phyloP scores from a whole-genome alignment of 495 filamentous ascomycete genomes.

The Aspergillus saccharolyticus region DNA sequence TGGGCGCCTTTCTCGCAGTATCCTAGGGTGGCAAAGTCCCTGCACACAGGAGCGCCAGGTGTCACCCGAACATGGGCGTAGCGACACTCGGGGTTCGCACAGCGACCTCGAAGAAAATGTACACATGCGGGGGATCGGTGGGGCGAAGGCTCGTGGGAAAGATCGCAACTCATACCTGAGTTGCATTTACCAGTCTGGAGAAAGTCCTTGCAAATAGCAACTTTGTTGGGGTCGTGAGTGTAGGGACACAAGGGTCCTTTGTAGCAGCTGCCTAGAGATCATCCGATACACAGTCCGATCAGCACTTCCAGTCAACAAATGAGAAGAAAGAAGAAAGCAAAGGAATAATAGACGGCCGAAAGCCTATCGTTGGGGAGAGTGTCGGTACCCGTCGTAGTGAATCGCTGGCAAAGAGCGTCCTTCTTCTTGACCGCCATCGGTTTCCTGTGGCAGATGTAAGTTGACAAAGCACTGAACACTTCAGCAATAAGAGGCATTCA shows the following conservation, averaged over 20 bases:
- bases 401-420: conserved; percentile 78
- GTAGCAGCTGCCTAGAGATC: conserved; percentile 65
- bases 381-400: conserved; percentile 81
- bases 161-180: conserved; percentile 78
- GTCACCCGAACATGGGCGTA: conserved; percentile 85
- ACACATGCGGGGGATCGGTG: conserved; percentile 82
- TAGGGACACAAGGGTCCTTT: conserved; percentile 77
- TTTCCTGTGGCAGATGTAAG: conserved; percentile 32
- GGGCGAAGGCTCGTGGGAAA: conserved; percentile 85
- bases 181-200: conserved; percentile 74
- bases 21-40: conserved; percentile 76
- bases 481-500: conserved; percentile 19
- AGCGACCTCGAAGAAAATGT: conserved; percentile 87
- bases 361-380: conserved; percentile 14
- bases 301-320: conserved; percentile 6
- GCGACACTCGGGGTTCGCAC: conserved; percentile 80
- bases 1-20: conserved; percentile 81
- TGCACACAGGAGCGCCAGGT: conserved; percentile 76
- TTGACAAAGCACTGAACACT: background rate
- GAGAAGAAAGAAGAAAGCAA: conserved; percentile 7
- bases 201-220: conserved; percentile 87
- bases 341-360: conserved; percentile 8
- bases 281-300: conserved; percentile 25
- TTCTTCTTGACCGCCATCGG: conserved; percentile 59
- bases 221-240: conserved; percentile 79